phyloP scores from a whole-genome alignment of 78 protist species.

The Planoprotostelium fungivorum region DNA sequence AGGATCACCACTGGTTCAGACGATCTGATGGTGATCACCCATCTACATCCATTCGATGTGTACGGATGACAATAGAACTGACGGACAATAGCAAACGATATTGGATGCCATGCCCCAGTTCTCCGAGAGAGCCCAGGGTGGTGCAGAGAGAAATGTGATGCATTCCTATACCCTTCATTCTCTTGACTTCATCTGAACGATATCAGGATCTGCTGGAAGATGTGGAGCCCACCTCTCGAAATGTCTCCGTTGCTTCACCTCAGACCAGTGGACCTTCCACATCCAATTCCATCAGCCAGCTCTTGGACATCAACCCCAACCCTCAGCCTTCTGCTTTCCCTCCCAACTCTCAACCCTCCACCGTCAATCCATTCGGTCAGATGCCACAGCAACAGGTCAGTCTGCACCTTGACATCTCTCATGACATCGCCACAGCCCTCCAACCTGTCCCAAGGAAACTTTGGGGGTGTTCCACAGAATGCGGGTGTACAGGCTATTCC shows the following conservation, averaged over 20 bases:
- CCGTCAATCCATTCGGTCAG: not conserved
- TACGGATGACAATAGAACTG: not conserved
- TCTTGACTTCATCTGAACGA: not conserved
- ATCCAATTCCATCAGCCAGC: not conserved
- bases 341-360: too few relatives aligned
- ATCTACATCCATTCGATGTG: not conserved
- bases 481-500: too few relatives aligned
- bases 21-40: conserved; percentile 46
- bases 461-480: too few relatives aligned
- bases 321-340: not conserved
- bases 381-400: too few relatives aligned
- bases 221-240: conserved; percentile 4
- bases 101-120: not conserved
- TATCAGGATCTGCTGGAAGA: too few relatives aligned
- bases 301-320: not conserved
- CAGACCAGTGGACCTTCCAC: not conserved
- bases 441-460: too few relatives aligned
- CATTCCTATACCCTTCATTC: not conserved
- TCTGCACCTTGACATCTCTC: too few relatives aligned
- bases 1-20: conserved; percentile 46
- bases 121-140: conserved; percentile 10
- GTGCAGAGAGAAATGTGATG: conserved; percentile 1
- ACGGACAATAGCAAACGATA: not conserved
- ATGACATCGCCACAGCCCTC: too few relatives aligned
- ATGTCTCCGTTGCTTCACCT: conserved; percentile 4